Base-by-base conservation (phyloP, 163 green algal genomes). In the Chlamydomonas reinhardtii region DNA sequence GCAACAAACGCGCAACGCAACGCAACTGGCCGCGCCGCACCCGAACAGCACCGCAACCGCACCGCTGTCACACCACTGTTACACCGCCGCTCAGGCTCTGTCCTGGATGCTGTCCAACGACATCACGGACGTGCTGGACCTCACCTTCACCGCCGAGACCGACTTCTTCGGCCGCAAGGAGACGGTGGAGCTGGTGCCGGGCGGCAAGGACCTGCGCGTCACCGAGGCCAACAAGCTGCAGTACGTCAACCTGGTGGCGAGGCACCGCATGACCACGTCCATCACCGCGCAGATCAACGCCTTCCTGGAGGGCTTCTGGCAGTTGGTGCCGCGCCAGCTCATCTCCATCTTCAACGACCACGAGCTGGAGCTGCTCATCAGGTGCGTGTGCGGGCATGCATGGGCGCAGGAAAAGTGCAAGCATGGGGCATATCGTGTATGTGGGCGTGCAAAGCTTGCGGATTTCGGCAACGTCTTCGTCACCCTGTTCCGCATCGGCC, bases 321-420 rank as follows among this genome's bases (percentile, higher is more conserved):
- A 99, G 90, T 90, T 99, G 22, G 94, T 99, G 61, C 95, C 97
- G 25, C 90, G 93, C 52, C 88, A 97, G n/a, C 90, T 98, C 79
- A 94, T 98, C 73, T 87, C 76, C 78, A 96, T 99, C 20, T 99
- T 99, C 92, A 99, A 97, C 89, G 96, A 99, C 91, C 93, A 97
- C 80, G 98, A 99, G 95, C 96, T 99, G 76, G 98, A 99, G 94
- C 94, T 99, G 86, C 92, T 99, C 39, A 98, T 99, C 90, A 86
- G 80, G 80, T 86, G 80, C 2, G 80, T 5, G 39, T 8, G 39
- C 12, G 37, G 27, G 24, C 32, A n/a, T n/a, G n/a, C n/a, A n/a
- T n/a, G n/a, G n/a, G n/a, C n/a, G n/a, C n/a, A n/a, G n/a, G n/a
- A n/a, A n/a, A n/a, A n/a, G n/a, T n/a, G n/a, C n/a, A n/a, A n/a